These are phyloP conservation scores for Suillus clintonianus DNA, from an alignment of 768 basidiomycete genomes.

Conservation along the genomic window DNA sequence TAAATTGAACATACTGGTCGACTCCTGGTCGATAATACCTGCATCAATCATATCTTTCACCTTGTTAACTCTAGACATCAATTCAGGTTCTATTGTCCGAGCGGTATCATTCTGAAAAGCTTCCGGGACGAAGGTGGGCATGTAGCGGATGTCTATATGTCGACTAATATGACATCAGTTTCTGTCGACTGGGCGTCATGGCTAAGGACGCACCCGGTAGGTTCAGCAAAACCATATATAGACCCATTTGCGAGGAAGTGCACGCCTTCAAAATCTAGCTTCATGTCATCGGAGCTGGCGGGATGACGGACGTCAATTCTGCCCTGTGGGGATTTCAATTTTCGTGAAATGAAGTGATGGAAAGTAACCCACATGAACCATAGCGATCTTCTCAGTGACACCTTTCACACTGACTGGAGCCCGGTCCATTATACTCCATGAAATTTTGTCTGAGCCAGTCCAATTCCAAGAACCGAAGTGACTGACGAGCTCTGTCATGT, in stretches of 20 bases:
- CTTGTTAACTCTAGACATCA: constrained; percentile 57
- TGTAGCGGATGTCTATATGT: constrained; percentile 62
- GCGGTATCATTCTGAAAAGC: constrained; percentile 58
- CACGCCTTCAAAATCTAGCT: constrained; percentile 75
- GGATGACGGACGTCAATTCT: constrained; percentile 66
- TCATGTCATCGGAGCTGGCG: constrained; percentile 54
- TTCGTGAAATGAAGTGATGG: constrained; percentile 5
- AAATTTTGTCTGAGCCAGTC: constrained; percentile 61
- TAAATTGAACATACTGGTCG: constrained; percentile 27
- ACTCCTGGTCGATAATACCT: constrained; percentile 62
- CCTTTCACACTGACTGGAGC: constrained; percentile 39
- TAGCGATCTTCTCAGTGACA: constrained; percentile 48
- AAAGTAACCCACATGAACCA: constrained; percentile 61
- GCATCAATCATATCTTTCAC: constrained; percentile 64
- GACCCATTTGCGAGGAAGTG: constrained; percentile 75
- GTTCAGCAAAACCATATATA: constrained; percentile 74
- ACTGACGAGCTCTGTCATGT: constrained; percentile 49
- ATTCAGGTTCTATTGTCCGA: constrained; percentile 57
- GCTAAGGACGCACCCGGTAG: constrained; percentile 49
- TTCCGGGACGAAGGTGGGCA: constrained; percentile 68
- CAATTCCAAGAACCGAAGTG: constrained; percentile 68
- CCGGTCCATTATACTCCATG: constrained; percentile 69
- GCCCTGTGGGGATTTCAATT: constrained; percentile 46
- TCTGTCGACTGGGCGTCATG: not conserved
- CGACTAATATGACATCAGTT: constrained; percentile 36